phyloP scores from a whole-genome alignment of 768 basidiomycete genomes.

The Russula sp. region DNA sequence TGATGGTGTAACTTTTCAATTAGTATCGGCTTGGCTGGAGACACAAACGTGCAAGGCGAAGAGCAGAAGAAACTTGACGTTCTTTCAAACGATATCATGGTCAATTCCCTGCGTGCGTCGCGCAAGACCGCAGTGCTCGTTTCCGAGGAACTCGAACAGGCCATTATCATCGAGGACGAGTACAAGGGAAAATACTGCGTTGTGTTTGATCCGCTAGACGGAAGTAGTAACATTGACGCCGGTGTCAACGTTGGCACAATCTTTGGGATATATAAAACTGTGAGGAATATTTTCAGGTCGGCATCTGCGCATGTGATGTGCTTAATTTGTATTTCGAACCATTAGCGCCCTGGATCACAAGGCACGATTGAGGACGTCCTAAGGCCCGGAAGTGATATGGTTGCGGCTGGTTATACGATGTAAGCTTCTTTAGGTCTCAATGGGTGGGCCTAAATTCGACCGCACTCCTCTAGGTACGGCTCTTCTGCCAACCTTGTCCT shows the following conservation, averaged over 20 bases:
- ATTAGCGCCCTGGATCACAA: constrained; percentile 66
- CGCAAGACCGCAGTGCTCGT: constrained; percentile 96
- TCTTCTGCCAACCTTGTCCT: constrained; percentile 96
- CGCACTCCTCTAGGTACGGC: constrained; percentile 58
- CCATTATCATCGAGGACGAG: constrained; percentile 81
- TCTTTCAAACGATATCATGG: constrained; percentile 99
- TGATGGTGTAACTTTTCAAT: constrained; percentile 14
- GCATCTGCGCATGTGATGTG: not conserved
- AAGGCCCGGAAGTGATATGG: constrained; percentile 93
- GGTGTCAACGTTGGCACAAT: constrained; percentile 99
- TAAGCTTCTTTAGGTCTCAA: constrained; percentile 40
- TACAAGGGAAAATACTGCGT: constrained; percentile 91
- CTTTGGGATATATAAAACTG: constrained; percentile 93
- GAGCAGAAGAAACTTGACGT: constrained; percentile 99
- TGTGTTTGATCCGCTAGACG: constrained; percentile 97
- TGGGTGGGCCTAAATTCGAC: not conserved
- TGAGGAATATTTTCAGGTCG: constrained; percentile 43
- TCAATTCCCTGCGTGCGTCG: constrained; percentile 93
- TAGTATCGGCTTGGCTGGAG: constrained; percentile 95
- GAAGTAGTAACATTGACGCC: constrained; percentile 98
- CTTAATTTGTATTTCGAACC: constrained; percentile 15
- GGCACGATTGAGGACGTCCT: constrained; percentile 88
- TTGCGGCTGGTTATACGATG: constrained; percentile 98
- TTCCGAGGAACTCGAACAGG: constrained; percentile 92
- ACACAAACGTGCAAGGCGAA: constrained; percentile 95